These are phyloP conservation scores for Dactylellina leptospora DNA, from an alignment of 2,329 filamentous ascomycete genomes.

Conservation along the genomic window DNA sequence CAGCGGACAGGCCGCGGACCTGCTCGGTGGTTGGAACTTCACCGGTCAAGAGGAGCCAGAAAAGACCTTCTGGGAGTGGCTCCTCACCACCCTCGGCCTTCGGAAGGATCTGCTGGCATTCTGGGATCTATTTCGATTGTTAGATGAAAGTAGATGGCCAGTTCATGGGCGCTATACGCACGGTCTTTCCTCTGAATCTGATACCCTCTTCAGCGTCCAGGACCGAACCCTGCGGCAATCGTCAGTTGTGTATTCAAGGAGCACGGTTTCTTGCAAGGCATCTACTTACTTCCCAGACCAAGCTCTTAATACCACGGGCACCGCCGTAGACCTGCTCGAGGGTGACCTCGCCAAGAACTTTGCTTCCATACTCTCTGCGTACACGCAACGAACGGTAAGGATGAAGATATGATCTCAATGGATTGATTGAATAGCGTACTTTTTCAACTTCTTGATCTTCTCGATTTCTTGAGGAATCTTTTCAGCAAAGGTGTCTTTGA, in stretches of 20 bases:
- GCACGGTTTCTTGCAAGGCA: neutral
- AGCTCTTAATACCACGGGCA: conserved; percentile 97
- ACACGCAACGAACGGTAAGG: conserved; percentile 37
- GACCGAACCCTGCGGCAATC: conserved; percentile 76
- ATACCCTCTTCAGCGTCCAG: conserved; percentile 99
- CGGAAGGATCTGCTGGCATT: conserved; percentile 96
- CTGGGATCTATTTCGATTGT: conserved; percentile 73
- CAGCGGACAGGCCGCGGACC: conserved; percentile 95
- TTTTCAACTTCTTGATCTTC: conserved; percentile 98
- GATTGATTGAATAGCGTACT: conserved; percentile 66
- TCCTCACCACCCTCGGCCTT: conserved; percentile 96
- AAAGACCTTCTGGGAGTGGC: conserved; percentile 98
- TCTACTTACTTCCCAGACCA: conserved; percentile 84
- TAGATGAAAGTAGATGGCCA: neutral
- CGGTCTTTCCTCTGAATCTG: conserved; percentile 96
- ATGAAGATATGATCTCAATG: conserved; percentile 56
- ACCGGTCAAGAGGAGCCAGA: conserved; percentile 98
- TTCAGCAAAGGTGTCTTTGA: conserved; percentile 98
- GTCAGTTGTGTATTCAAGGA: conserved; percentile 1
- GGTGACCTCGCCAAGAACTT: conserved; percentile 95
- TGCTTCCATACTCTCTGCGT: conserved; percentile 90
- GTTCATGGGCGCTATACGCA: conserved; percentile 59
- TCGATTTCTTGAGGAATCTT: conserved; percentile 95
- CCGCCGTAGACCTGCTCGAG: conserved; percentile 99
- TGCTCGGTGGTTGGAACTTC: conserved; percentile 98